Evolutionary conservation across 1,284 basidiomycete species (phyloP).

Genomic region (Fomitiporia mediterranea): DNA sequence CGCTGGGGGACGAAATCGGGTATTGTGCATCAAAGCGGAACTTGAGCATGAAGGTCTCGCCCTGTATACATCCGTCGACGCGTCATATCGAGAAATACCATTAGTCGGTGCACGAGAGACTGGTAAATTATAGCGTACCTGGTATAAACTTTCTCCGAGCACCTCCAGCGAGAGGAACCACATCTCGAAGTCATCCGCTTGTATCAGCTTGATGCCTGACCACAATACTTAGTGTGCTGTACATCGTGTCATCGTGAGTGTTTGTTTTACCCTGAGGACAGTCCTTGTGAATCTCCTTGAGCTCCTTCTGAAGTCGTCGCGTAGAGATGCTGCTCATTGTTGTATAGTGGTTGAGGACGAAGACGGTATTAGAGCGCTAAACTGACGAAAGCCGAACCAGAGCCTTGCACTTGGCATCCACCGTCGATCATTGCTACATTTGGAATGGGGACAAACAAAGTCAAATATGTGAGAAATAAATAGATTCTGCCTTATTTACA

Average conservation of each 20-base stretch:
- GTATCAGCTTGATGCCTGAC: slow-evolving; percentile 63
- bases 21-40: slow-evolving; percentile 74
- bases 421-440: too few species aligned
- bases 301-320: slow-evolving; percentile 29
- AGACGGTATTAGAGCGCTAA: too few species aligned
- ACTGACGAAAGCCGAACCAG: too few species aligned
- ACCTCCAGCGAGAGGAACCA: slow-evolving; percentile 76
- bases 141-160: slow-evolving; percentile 71
- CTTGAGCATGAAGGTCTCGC: slow-evolving; percentile 68
- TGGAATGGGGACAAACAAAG: too few species aligned
- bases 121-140: slow-evolving; percentile 36
- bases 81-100: slow-evolving; percentile 2
- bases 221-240: not conserved
- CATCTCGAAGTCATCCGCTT: slow-evolving; percentile 67
- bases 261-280: slow-evolving; percentile 23
- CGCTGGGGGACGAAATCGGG: slow-evolving; percentile 79
- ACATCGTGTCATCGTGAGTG: not conserved
- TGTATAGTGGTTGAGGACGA: not conserved
- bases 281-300: slow-evolving; percentile 28
- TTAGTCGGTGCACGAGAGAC: not conserved
- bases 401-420: too few species aligned
- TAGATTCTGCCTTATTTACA: too few species aligned
- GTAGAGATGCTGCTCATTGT: slow-evolving; percentile 27
- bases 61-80: slow-evolving; percentile 36
- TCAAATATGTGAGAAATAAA: too few species aligned